Conservation (phyloP, 179 eudicot species). For the Beta lomatogona region DNA sequence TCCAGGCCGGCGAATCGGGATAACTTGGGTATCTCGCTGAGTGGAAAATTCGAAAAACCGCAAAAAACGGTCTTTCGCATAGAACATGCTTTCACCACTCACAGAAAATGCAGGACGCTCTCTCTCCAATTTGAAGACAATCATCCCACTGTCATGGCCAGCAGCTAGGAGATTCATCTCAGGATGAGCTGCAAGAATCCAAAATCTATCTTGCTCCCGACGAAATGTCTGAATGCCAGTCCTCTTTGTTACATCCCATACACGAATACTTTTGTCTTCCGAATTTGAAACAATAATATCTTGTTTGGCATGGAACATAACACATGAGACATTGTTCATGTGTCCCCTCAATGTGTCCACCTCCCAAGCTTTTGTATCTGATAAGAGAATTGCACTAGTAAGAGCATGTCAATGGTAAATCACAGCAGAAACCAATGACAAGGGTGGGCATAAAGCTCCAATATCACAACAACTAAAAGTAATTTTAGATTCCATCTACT, state of each 20-base stretch:
- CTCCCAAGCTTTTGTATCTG: slow-evolving; percentile 99
- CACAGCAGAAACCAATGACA: not conserved
- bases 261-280: slow-evolving; percentile 97
- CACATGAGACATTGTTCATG: slow-evolving; percentile 98
- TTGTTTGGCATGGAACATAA: slow-evolving; percentile 89
- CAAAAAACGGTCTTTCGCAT: slow-evolving; percentile 88
- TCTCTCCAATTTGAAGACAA: slow-evolving; percentile 94
- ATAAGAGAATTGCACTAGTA: slow-evolving; percentile 15
- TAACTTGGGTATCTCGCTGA: slow-evolving; percentile 74
- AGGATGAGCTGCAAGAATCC: slow-evolving; percentile 95
- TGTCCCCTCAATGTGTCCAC: slow-evolving; percentile 98
- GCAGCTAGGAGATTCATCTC: slow-evolving; percentile 97
- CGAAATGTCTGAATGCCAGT: slow-evolving; percentile 96
- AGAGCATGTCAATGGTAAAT: slow-evolving; percentile 16
- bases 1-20: slow-evolving; percentile 89
- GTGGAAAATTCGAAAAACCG: slow-evolving; percentile 76
- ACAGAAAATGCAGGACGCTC: slow-evolving; percentile 95
- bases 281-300: slow-evolving; percentile 96
- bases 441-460: not conserved
- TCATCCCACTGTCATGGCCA: slow-evolving; percentile 97
- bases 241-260: slow-evolving; percentile 96
- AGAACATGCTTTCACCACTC: slow-evolving; percentile 78
- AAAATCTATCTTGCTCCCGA: slow-evolving; percentile 93
- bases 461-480: slow-evolving; percentile 6
- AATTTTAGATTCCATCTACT: not conserved